Evolutionary conservation across 257 asterid species (phyloP), one percentile per base, ranked within the genome.

Genomic region (Henckelia pumila): DNA sequence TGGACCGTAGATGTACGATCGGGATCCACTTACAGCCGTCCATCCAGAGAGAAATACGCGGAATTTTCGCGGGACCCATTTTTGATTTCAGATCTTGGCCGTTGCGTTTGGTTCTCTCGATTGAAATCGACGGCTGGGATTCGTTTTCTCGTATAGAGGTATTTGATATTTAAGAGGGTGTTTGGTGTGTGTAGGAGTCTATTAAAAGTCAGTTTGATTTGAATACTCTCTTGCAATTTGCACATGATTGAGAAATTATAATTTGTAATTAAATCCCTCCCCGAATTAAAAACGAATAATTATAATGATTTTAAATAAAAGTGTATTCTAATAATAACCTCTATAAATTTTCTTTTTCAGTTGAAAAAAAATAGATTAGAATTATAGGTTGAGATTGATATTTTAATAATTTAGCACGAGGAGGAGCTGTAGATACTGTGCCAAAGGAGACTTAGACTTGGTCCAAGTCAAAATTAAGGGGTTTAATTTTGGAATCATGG

Each of bases 31-130:
- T 11, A 0, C 3, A 44, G 53, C 83, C 95, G 86, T 83, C 20
- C 91, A 82, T 79, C 17, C 11, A 35, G 25, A 11, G 35, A 5
- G 50, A 35, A 77, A 71, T 75, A 79, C 87, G 88, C 84, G 89
- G 84, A 64, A 71, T 75, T 50, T 10, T 6, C 5, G 65, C 73
- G 82, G 89, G 82, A 21, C 81, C 86, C 49, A 1, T 8, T 0
- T 11, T 20, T 17, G 10, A 7, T 7, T 26, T 61, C 68, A 28
- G 78, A 79, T 70, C 89, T 17, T 37, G 70, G 69, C 80, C 81
- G 86, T 66, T 79, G 71, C 60, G 64, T 77, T 62, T 64, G 11
- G 47, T 56, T 66, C 76, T 69, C 30, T 57, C 64, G 66, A 64
- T 50, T 67, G 28, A 24, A 13, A 59, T 67, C 71, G 78, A 82